Percentiles rank a stretch among this genome's conserved stretches.
Conservation (phyloP, 2,329 filamentous ascomycete genomes). For the Claviceps monticola region DNA sequence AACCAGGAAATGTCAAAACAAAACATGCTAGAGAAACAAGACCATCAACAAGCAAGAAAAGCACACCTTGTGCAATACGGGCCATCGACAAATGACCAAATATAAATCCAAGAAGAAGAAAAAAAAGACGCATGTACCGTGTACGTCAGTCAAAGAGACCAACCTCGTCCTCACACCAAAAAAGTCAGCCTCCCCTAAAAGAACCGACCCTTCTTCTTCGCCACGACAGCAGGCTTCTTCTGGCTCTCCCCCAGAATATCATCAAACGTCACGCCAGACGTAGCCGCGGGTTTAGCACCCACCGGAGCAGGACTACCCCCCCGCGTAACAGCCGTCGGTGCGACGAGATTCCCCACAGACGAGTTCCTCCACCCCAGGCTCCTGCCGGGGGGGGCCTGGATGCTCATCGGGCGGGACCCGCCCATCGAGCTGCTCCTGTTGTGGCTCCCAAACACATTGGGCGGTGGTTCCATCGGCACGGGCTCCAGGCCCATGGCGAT, state of each 20-base stretch:
- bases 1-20: too few relatives aligned
- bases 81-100: too few relatives aligned
- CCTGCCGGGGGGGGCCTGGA: constrained; percentile 11
- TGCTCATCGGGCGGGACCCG: constrained; percentile 15
- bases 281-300: constrained; percentile 10
- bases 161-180: neutral
- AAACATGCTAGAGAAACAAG: too few relatives aligned
- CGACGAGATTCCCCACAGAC: constrained; percentile 23
- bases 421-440: constrained; percentile 22
- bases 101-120: neutral
- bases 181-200: constrained; percentile 10
- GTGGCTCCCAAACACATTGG: constrained; percentile 14
- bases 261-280: constrained; percentile 30
- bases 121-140: neutral
- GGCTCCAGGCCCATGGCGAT: constrained; percentile 30
- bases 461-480: constrained; percentile 24
- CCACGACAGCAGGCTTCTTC: constrained; percentile 14
- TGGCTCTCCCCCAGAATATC: constrained; percentile 28
- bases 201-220: constrained; percentile 28
- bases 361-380: constrained; percentile 18
- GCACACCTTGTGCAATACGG: too few relatives aligned
- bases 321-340: constrained; percentile 8
- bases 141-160: too few relatives aligned
- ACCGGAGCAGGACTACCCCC: constrained; percentile 8
- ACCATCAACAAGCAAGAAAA: too few relatives aligned